Evolutionary conservation across 148 eudicot genomes (phyloP), one percentile per base, ranked within the genome.

Genomic region (Silene uniflora): DNA sequence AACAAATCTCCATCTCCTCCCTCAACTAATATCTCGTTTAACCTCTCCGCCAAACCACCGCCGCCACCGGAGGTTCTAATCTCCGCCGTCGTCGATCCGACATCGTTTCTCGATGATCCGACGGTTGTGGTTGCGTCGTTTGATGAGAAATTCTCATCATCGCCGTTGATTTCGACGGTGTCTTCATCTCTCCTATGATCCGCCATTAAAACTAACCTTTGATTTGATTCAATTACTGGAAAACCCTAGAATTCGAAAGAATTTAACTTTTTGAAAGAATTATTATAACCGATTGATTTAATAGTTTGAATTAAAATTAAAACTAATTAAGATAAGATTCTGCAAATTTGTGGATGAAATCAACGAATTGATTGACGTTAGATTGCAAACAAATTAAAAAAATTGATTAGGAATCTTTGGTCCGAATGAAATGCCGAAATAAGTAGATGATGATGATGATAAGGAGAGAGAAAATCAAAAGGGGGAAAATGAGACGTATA

Each of bases 1-100:
- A 87, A 79, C 83, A 88, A 81, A 86, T 91, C 98, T 49, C 85
- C 90, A 23, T 87, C 89, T 10, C 85, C 84, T 19, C 84, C 90
- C 12, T 66, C 89, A 16, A 85, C 77, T 24, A 85, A 69, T 49
- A 86, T 75, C 65, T 82, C 89, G 32, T 79, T 78, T 80, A 85
- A 78, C 49, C 91, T 86, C 79, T 81, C 84, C 70, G 85, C 80
- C 25, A 91, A 79, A 63, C 88, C 77, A 0, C 18, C 70, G 23
- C 70, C 70, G 7, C 69, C 69, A 10, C 70, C 52, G 49, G 44
- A 10, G 12, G 6, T 59, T 4, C 79, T 69, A 60, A 49, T 35
- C 70, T 46, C 52, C 44, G 21, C 68, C 44, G 63, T 61, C 75
- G 14, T 66, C 65, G 82, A 77, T 72, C 74, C 74, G 21, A 32